phyloP scores from a whole-genome alignment of 345 rosid genomes.

The Euclidium syriacum region DNA sequence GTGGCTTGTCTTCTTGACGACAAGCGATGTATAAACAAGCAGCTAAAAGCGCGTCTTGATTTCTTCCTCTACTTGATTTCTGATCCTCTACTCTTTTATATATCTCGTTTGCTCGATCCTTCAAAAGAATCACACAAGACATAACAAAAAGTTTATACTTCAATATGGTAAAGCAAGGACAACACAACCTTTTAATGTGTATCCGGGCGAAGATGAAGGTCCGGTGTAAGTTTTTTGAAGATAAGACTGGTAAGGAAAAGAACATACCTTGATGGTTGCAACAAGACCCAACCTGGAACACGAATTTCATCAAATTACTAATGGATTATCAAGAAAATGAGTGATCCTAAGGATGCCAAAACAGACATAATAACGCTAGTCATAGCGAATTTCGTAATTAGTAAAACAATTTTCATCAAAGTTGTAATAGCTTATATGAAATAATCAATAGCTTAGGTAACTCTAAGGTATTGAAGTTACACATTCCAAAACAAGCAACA shows the following conservation, averaged over 20 bases:
- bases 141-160: slow-evolving; percentile 18
- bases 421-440: neutral
- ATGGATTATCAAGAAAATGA: neutral
- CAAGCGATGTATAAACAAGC: slow-evolving; percentile 99
- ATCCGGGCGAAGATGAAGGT: neutral
- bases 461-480: neutral
- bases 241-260: neutral
- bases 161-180: neutral
- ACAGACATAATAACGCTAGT: too few relatives aligned
- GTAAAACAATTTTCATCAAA: too few relatives aligned
- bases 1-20: slow-evolving; percentile 93
- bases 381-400: too few relatives aligned
- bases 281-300: slow-evolving; percentile 90
- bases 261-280: slow-evolving; percentile 84
- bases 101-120: slow-evolving; percentile 98
- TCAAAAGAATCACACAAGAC: slow-evolving; percentile 24
- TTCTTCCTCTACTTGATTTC: slow-evolving; percentile 98
- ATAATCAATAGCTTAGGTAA: too few relatives aligned
- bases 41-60: slow-evolving; percentile 97
- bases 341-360: neutral
- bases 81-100: slow-evolving; percentile 95
- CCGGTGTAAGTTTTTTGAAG: neutral
- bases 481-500: neutral
- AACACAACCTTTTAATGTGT: neutral
- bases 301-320: neutral